These are phyloP conservation scores for Choanephora cucurbitarum DNA, from an alignment of 371 early-diverging fungal genomes.

Conservation along the genomic window DNA sequence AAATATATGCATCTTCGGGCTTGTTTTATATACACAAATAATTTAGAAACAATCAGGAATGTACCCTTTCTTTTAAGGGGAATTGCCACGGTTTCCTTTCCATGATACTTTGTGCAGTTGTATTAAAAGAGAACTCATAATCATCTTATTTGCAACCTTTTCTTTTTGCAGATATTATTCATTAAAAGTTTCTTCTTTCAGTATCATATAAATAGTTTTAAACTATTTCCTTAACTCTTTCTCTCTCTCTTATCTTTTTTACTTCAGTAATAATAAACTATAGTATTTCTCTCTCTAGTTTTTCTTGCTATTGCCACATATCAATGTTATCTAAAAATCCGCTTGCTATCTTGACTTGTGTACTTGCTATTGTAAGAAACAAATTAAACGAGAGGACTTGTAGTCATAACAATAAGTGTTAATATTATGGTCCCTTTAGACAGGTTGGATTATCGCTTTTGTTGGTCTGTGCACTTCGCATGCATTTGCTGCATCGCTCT, in stretches of 20 bases:
- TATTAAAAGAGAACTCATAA: neutral
- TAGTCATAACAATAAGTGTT: no score
- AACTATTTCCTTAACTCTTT: neutral
- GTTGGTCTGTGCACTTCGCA: slow-evolving; percentile 38
- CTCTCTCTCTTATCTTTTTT: no score
- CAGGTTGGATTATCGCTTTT: slow-evolving; percentile 46
- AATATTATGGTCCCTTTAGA: no score
- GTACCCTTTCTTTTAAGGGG: neutral
- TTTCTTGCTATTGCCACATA: no score
- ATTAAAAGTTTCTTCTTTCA: slow-evolving; percentile 2
- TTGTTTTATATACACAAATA: slow-evolving; percentile 1
- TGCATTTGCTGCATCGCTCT: slow-evolving; percentile 16
- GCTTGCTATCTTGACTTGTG: slow-evolving; percentile 15
- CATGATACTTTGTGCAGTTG: neutral
- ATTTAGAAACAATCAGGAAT: neutral
- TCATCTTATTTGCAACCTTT: slow-evolving; percentile 12
- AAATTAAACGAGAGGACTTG: neutral
- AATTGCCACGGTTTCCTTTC: neutral
- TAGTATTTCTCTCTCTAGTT: no score
- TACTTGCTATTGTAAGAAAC: slow-evolving; percentile 17
- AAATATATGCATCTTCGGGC: neutral
- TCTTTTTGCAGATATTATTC: slow-evolving; percentile 1
- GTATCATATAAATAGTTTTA: neutral
- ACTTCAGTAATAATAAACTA: no score
- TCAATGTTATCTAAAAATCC: slow-evolving; percentile 8